phyloP scores from a whole-genome alignment of 805 yeast genomes.

The Isabelozyma heimii region DNA sequence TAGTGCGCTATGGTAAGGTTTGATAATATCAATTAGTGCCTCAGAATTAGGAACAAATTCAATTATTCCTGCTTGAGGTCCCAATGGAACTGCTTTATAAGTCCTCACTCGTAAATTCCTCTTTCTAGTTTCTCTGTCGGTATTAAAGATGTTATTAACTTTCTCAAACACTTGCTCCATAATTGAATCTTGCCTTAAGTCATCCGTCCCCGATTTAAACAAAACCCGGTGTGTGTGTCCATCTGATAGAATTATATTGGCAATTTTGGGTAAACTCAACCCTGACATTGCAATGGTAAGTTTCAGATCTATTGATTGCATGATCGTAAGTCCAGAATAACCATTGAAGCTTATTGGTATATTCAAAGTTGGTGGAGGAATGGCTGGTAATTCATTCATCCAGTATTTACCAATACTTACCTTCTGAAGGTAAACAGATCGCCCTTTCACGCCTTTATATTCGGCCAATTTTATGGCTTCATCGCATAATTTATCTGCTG shows the following conservation, averaged over 20 bases:
- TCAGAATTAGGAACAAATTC: constrained; percentile 82
- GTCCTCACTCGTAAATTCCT: constrained; percentile 70
- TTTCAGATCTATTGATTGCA: constrained; percentile 42
- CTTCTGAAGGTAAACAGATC: constrained; percentile 27
- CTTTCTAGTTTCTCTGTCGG: constrained; percentile 53
- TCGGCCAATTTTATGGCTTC: constrained; percentile 52
- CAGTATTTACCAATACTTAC: constrained; percentile 47
- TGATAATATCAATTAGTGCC: constrained; percentile 67
- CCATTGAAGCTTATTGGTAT: constrained; percentile 42
- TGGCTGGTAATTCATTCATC: constrained; percentile 44
- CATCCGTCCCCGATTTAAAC: constrained; percentile 86
- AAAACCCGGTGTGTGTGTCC: constrained; percentile 62
- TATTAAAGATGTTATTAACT: constrained; percentile 64
- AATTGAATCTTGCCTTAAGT: constrained; percentile 90
- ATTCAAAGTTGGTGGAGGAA: constrained; percentile 69
- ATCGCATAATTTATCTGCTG: constrained; percentile 51
- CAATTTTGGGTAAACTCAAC: constrained; percentile 81
- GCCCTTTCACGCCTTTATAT: constrained; percentile 35
- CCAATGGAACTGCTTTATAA: constrained; percentile 86
- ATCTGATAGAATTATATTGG: constrained; percentile 49
- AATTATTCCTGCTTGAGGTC: constrained; percentile 82
- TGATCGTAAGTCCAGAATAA: constrained; percentile 47
- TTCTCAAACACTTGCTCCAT: constrained; percentile 96
- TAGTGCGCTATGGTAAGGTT: constrained; percentile 52
- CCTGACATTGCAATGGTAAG: constrained; percentile 77